Evolutionary conservation across 176 grass and related monocot genomes (phyloP).

Genomic region (Rhynchospora pubera): DNA sequence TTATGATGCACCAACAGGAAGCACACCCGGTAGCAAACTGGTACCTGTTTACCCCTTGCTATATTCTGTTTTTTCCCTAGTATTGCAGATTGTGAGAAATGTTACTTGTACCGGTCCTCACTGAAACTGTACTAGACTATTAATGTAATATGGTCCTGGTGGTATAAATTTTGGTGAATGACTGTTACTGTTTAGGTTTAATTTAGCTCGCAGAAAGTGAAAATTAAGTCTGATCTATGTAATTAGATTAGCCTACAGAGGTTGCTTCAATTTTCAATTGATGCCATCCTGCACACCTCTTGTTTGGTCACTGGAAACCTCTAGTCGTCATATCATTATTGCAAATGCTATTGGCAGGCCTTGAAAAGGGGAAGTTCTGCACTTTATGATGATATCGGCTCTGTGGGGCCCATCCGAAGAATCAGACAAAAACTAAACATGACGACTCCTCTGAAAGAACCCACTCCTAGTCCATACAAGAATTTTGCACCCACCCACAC

Average conservation of each 20-base stretch:
- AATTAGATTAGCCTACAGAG: background rate
- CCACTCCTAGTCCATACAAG: constrained; percentile 18
- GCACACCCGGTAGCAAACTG: constrained; percentile 19
- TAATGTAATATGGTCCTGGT: background rate
- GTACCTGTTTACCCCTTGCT: constrained; percentile 4
- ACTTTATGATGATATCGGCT: constrained; percentile 54
- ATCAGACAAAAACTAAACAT: constrained; percentile 75
- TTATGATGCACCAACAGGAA: constrained; percentile 1
- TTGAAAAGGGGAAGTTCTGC: constrained; percentile 57
- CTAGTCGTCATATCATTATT: background rate
- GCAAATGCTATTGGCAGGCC: constrained; percentile 31
- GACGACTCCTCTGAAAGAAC: constrained; percentile 39
- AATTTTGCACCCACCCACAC: constrained; percentile 34
- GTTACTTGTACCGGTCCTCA: background rate
- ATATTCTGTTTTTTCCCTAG: background rate
- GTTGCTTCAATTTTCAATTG: background rate
- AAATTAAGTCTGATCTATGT: background rate
- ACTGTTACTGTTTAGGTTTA: background rate
- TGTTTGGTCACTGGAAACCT: background rate
- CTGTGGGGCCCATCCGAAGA: constrained; percentile 69
- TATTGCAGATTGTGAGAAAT: background rate
- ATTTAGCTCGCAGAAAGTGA: background rate
- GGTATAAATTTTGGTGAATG: background rate
- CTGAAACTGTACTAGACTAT: background rate
- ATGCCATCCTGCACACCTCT: background rate